Conservation (phyloP, 768 basidiomycete genomes). For the Phanerochaete sordida region DNA sequence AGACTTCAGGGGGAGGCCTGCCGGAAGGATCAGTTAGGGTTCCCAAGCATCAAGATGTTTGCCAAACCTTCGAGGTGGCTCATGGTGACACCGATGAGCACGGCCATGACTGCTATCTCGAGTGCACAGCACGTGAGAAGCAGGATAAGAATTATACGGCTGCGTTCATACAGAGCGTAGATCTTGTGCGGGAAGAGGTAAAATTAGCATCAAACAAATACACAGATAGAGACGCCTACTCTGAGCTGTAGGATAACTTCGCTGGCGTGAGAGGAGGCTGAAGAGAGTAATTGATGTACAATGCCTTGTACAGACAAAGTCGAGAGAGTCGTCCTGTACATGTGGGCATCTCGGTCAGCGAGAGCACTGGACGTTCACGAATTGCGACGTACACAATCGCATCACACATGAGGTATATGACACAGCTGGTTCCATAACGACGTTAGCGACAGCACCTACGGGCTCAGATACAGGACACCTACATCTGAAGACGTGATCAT, state of each 20-base stretch:
- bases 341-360: no score
- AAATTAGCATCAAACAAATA: not conserved
- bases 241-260: conserved; percentile 15
- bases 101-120: conserved; percentile 9
- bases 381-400: conserved; percentile 5
- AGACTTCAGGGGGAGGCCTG: conserved; percentile 20
- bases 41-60: not conserved
- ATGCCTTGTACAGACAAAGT: conserved; percentile 3
- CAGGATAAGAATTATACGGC: conserved; percentile 6
- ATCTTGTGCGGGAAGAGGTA: not conserved
- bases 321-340: not conserved
- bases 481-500: no score
- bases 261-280: not conserved
- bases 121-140: conserved; percentile 3
- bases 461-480: not conserved
- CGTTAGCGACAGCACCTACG: no score
- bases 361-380: no score
- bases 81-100: conserved; percentile 13
- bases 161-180: conserved; percentile 14
- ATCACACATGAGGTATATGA: conserved; percentile 14
- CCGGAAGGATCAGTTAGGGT: not conserved
- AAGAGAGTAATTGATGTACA: no score
- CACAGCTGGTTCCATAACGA: not conserved
- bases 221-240: not conserved
- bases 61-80: conserved; percentile 8